Conservation (phyloP, 805 yeast genomes). For the Dipodascus albidus region DNA sequence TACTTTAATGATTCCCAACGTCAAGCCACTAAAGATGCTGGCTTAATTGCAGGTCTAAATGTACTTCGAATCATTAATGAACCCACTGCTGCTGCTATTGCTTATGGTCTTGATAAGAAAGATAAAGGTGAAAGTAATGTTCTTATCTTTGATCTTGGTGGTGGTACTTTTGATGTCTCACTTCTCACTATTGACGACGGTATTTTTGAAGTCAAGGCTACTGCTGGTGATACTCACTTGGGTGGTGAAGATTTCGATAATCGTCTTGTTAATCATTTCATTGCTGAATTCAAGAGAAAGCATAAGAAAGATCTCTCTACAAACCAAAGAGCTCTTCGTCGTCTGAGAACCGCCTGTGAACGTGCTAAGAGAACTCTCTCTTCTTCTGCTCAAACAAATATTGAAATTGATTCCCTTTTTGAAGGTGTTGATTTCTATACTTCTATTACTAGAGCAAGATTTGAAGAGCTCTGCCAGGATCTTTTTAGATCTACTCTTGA, state of each 20-base stretch:
- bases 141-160: slow-evolving; percentile 90
- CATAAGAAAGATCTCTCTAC: slow-evolving; percentile 79
- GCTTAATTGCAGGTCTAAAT: slow-evolving; percentile 75
- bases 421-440: slow-evolving; percentile 94
- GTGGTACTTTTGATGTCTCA: slow-evolving; percentile 97
- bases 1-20: slow-evolving; percentile 83
- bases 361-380: slow-evolving; percentile 98
- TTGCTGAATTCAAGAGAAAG: slow-evolving; percentile 91
- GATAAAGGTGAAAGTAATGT: slow-evolving; percentile 76
- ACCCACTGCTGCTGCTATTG: slow-evolving; percentile 96
- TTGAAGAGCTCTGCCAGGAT: slow-evolving; percentile 90
- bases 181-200: slow-evolving; percentile 87
- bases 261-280: slow-evolving; percentile 87
- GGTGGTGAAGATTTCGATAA: slow-evolving; percentile 99
- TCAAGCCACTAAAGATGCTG: slow-evolving; percentile 87
- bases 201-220: slow-evolving; percentile 92
- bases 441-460: slow-evolving; percentile 93
- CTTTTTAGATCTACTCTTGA: slow-evolving; percentile 87
- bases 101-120: slow-evolving; percentile 79
- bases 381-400: slow-evolving; percentile 76
- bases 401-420: slow-evolving; percentile 43
- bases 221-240: slow-evolving; percentile 98
- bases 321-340: slow-evolving; percentile 93
- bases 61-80: slow-evolving; percentile 79
- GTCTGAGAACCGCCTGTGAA: slow-evolving; percentile 98